Conservation (phyloP, 208 protist genomes). For the Endotrypanum monterogeii region DNA sequence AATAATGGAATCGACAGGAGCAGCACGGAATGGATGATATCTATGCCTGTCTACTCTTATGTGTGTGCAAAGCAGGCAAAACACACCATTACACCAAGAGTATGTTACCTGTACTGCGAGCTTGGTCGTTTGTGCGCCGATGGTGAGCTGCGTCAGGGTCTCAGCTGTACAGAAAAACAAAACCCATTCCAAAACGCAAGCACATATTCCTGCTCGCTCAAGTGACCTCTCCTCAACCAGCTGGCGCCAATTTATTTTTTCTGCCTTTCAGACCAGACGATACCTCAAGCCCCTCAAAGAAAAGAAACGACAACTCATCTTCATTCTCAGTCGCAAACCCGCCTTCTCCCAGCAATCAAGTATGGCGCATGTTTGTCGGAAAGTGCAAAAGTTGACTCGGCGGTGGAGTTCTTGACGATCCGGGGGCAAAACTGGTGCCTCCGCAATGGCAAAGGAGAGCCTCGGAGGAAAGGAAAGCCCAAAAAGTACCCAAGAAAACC, state of each 20-base stretch:
- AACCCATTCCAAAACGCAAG: background rate
- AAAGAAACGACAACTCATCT: background rate
- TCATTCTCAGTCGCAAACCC: background rate
- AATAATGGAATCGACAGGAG: background rate
- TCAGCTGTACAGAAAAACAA: background rate
- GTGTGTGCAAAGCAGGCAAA: background rate
- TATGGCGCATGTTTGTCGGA: background rate
- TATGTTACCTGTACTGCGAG: background rate
- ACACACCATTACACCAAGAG: background rate
- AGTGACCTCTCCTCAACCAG: background rate
- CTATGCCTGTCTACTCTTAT: background rate
- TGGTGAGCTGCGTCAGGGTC: background rate
- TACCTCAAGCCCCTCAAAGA: background rate
- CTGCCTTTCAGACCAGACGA: background rate
- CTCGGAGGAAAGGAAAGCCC: conserved; percentile 1
- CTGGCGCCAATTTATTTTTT: conserved; percentile 1
- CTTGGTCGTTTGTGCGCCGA: background rate
- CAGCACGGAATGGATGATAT: background rate
- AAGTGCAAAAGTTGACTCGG: too few relatives aligned
- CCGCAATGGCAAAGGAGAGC: background rate
- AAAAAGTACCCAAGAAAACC: background rate
- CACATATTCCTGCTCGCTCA: background rate
- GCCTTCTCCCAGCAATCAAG: background rate
- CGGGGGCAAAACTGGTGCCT: background rate
- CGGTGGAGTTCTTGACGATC: background rate